Evolutionary conservation across 345 rosid genomes (phyloP), one percentile per base, ranked within the genome.

Genomic region (Salix koriyanagi): DNA sequence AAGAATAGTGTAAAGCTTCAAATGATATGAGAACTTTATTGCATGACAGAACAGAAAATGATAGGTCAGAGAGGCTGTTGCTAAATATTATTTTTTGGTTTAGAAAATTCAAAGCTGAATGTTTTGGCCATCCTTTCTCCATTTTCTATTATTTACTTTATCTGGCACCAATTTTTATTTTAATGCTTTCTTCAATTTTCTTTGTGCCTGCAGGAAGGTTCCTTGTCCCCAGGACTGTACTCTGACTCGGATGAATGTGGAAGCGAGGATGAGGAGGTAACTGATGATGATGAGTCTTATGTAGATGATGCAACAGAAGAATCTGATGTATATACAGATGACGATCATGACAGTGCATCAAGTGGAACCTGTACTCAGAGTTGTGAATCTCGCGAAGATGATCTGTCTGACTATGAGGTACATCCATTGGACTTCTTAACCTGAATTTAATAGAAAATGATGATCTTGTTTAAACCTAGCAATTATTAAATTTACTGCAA

Each of bases 161-260:
- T 73, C 65, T 5, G 34, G 7, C 15, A 21, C 37, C 39, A 54
- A 26, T 44, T 37, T 48, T 66, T 52, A 36, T 21, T 70, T 67
- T 64, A 39, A 61, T 39, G 62, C 79, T 65, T 77, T 56, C 32
- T 72, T 75, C 67, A 84, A 70, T 74, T 75, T 71, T 64, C 52
- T 79, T 76, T 74, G 25, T 83, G 65, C 74, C 74, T 87, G 84
- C 91, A 96, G 99, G 99, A 89, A 85, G 92, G 89, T 85, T 77
- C 89, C 75, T 70, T 87, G 79, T 83, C 97, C 44, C 89, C 95
- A 48, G 97, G 89, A 73, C 78, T 92, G 77, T 92, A 96, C 81
- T 90, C 97, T 23, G 97, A 93, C 75, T 82, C 94, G 19, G 95
- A 93, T 30, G 96, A 88, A 81, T 90, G 90, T 64, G 94, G 90